Conservation (phyloP, 805 yeast genomes). For the Spencermartinsiella europaea region DNA sequence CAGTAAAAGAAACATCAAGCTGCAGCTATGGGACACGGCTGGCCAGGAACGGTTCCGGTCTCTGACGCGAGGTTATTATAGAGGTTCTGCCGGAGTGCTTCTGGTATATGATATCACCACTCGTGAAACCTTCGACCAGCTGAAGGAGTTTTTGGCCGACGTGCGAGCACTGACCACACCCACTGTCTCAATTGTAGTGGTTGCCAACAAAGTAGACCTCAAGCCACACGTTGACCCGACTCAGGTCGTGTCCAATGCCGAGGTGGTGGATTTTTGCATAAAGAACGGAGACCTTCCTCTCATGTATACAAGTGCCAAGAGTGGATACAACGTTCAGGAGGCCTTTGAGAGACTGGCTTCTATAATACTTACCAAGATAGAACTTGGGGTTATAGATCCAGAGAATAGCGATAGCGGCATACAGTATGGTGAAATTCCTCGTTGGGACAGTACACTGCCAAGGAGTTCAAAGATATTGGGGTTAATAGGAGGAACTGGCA, state of each 20-base stretch:
- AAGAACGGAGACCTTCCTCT: constrained; percentile 35
- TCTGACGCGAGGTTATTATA: constrained; percentile 85
- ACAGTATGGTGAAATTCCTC: constrained; percentile 45
- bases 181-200: constrained; percentile 82
- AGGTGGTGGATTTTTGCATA: constrained; percentile 32
- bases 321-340: constrained; percentile 39
- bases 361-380: constrained; percentile 42
- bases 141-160: constrained; percentile 84
- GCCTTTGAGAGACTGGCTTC: constrained; percentile 38
- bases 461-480: constrained; percentile 2
- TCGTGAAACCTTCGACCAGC: constrained; percentile 77
- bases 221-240: constrained; percentile 27
- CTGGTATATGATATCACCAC: constrained; percentile 87
- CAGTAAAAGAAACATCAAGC: constrained; percentile 44
- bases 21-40: constrained; percentile 94
- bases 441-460: constrained; percentile 30
- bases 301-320: constrained; percentile 38
- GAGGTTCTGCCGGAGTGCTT: constrained; percentile 94
- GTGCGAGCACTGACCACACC: constrained; percentile 88
- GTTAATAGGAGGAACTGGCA: background rate
- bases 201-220: constrained; percentile 88
- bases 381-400: constrained; percentile 44
- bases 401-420: constrained; percentile 44
- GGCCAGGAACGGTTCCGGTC: constrained; percentile 96
- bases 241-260: constrained; percentile 31